Conservation (phyloP, 2,329 filamentous ascomycete species). For the Dactylellina cionopaga region DNA sequence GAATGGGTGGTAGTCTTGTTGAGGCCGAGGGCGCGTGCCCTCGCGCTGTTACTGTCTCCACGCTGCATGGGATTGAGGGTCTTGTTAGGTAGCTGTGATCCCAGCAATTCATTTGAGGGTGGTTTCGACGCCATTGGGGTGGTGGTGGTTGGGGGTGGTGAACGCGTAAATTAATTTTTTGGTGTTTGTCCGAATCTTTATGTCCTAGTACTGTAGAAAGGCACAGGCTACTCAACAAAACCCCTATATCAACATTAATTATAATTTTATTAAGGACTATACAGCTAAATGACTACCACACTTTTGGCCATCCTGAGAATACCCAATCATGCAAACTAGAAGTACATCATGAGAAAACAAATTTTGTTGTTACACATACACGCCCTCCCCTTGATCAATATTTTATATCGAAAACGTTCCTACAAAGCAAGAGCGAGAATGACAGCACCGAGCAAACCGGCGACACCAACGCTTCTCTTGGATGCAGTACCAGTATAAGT, state of each 20-base stretch:
- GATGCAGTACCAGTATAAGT: conserved; percentile 15
- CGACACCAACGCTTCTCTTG: conserved; percentile 8
- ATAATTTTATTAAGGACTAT: too few species aligned
- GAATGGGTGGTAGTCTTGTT: too few species aligned
- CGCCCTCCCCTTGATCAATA: too few species aligned
- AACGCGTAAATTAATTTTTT: conserved; percentile 11
- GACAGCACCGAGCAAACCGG: conserved; percentile 16
- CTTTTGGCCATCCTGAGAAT: too few species aligned
- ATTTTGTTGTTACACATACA: too few species aligned
- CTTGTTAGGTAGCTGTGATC: background rate
- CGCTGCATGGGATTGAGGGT: background rate
- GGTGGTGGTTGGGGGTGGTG: background rate
- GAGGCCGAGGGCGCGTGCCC: background rate
- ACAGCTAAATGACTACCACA: too few species aligned
- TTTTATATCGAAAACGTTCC: too few species aligned
- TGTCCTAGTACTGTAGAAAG: conserved; percentile 7
- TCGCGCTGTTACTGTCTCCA: background rate
- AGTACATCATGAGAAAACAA: too few species aligned
- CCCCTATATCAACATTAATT: too few species aligned
- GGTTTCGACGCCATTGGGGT: background rate
- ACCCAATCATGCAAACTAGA: too few species aligned
- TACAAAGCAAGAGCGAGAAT: conserved; percentile 25
- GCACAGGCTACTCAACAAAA: too few species aligned
- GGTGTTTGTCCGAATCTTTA: background rate
- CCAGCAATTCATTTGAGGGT: too few species aligned